phyloP scores from a whole-genome alignment of 2,329 filamentous ascomycete species.

The Ophiocordyceps camponoti-saundersi region DNA sequence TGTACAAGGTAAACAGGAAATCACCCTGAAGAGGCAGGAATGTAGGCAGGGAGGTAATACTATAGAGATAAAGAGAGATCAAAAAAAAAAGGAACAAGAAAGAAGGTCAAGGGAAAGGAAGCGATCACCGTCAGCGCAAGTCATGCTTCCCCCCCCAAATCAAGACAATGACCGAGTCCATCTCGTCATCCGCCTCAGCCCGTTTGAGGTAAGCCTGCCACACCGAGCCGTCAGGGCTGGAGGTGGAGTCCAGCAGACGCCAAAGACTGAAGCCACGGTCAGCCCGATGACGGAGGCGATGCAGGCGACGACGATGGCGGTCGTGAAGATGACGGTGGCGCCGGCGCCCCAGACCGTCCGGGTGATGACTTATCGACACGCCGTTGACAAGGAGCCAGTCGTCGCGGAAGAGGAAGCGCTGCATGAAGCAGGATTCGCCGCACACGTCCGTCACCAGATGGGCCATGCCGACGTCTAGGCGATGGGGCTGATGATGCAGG shows the following conservation, averaged over 20 bases:
- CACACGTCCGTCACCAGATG: slow-evolving; percentile 24
- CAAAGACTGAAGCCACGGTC: slow-evolving; percentile 16
- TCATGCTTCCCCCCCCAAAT: slow-evolving; percentile 16
- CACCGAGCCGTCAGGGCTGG: slow-evolving; percentile 18
- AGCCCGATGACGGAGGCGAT: slow-evolving; percentile 13
- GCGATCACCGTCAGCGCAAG: neutral
- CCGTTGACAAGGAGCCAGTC: slow-evolving; percentile 31
- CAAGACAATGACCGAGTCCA: slow-evolving; percentile 23
- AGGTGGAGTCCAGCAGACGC: slow-evolving; percentile 21
- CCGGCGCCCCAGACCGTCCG: slow-evolving; percentile 12
- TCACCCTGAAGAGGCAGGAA: no score
- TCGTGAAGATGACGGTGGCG: neutral
- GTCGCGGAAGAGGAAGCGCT: slow-evolving; percentile 26
- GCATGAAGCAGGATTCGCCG: slow-evolving; percentile 28
- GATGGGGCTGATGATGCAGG: slow-evolving; percentile 23
- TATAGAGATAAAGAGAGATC: no score
- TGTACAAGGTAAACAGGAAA: no score
- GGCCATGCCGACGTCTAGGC: slow-evolving; percentile 20
- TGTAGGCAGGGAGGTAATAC: no score
- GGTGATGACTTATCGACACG: slow-evolving; percentile 25
- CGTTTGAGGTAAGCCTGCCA: slow-evolving; percentile 29
- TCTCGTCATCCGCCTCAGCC: slow-evolving; percentile 9
- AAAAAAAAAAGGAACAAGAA: no score
- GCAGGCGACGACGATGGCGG: neutral
- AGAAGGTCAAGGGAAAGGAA: neutral